phyloP scores from a whole-genome alignment of 2,329 filamentous ascomycete genomes.

The Ophiocordyceps camponoti-rufipedis region DNA sequence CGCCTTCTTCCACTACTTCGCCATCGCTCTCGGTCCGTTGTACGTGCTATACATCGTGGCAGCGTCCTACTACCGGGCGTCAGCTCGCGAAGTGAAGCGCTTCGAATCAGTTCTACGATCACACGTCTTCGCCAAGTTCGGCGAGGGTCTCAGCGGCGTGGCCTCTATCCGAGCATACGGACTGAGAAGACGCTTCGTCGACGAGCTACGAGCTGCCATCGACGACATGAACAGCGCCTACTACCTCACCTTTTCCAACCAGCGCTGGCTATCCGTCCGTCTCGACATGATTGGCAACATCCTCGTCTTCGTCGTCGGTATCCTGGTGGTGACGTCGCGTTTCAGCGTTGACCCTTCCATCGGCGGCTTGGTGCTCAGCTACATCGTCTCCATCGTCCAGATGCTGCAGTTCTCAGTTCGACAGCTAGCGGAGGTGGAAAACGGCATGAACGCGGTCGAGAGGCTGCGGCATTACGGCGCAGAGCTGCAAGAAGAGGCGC shows the following conservation, averaged over 20 bases:
- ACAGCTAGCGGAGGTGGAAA: constrained; percentile 88
- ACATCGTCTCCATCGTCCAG: constrained; percentile 83
- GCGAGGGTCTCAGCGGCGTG: constrained; percentile 70
- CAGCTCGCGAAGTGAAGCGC: constrained; percentile 84
- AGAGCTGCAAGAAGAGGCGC: constrained; percentile 74
- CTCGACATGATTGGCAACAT: constrained; percentile 70
- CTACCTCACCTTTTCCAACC: constrained; percentile 88
- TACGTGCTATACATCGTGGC: constrained; percentile 65
- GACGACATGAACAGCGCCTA: constrained; percentile 91
- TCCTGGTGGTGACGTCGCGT: constrained; percentile 79
- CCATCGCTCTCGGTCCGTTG: constrained; percentile 41
- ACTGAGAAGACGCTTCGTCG: constrained; percentile 55
- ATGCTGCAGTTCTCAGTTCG: constrained; percentile 93
- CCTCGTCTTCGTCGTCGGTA: constrained; percentile 74
- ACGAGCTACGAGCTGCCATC: constrained; percentile 51
- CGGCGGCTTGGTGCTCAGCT: constrained; percentile 73
- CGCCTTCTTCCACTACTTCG: constrained; percentile 85
- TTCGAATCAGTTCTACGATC: constrained; percentile 83
- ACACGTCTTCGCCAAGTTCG: constrained; percentile 75
- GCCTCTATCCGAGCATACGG: constrained; percentile 83
- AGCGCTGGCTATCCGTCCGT: constrained; percentile 77
- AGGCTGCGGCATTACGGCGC: constrained; percentile 80
- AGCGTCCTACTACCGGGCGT: constrained; percentile 74
- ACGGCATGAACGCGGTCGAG: constrained; percentile 95
- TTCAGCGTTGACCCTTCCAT: constrained; percentile 75